Percentiles rank a stretch among this genome's conserved stretches.
Conservation (phyloP, 257 asterid species). For the Solanum pinnatisectum region DNA sequence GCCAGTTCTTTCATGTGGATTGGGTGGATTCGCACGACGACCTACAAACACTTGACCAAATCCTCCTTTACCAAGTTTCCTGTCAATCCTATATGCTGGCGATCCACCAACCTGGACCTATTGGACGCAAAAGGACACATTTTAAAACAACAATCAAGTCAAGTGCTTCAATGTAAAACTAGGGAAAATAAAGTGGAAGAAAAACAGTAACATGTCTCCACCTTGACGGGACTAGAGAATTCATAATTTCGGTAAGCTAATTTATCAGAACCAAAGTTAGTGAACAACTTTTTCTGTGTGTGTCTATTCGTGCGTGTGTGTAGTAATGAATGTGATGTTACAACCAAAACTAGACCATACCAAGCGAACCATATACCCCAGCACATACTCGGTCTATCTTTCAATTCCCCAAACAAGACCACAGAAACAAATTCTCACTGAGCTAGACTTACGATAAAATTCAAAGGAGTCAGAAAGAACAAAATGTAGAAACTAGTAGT, state of each 20-base stretch:
- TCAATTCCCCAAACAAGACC: not conserved
- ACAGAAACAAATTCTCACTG: not conserved
- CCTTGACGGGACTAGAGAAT: not conserved
- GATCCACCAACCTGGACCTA: constrained; percentile 94
- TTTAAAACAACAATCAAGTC: not conserved
- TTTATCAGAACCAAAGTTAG: not conserved
- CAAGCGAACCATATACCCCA: not conserved
- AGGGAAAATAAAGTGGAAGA: not conserved
- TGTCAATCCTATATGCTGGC: constrained; percentile 57
- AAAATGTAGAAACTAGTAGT: not conserved
- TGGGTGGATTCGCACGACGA: constrained; percentile 54
- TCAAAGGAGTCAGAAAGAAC: not conserved
- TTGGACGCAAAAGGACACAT: constrained; percentile 4
- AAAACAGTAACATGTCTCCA: not conserved
- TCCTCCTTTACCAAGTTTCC: constrained; percentile 90
- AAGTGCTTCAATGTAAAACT: not conserved
- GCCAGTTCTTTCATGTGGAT: constrained; percentile 66
- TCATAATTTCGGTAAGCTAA: not conserved
- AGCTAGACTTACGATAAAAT: not conserved
- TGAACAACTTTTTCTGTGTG: not conserved
- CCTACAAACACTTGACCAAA: constrained; percentile 96
- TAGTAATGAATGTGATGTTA: not conserved
- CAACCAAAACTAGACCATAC: not conserved
- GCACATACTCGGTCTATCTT: not conserved
- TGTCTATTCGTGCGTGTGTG: not conserved